phyloP scores from a whole-genome alignment of 179 eudicot species.

The Nepenthes alata region DNA sequence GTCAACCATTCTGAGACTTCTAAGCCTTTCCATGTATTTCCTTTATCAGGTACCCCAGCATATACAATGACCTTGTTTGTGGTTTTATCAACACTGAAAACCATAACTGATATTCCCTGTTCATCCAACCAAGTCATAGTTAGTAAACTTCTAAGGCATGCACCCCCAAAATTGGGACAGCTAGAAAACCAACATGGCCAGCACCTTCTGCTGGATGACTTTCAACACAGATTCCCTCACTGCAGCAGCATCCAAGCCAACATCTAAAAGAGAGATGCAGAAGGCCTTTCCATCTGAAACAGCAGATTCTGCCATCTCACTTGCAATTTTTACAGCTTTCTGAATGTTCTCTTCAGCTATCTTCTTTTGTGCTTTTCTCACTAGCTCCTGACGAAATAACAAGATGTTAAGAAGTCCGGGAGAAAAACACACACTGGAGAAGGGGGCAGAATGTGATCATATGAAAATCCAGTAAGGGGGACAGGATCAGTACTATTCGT shows the following conservation, averaged over 20 bases:
- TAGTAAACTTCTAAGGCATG: neutral
- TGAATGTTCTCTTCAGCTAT: slow-evolving; percentile 60
- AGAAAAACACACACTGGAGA: neutral
- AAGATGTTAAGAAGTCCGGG: neutral
- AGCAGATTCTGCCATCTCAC: slow-evolving; percentile 64
- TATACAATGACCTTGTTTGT: slow-evolving; percentile 75
- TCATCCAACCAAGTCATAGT: slow-evolving; percentile 5
- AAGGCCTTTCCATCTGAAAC: slow-evolving; percentile 60
- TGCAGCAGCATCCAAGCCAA: slow-evolving; percentile 71
- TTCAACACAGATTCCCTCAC: slow-evolving; percentile 70
- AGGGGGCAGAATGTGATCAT: neutral
- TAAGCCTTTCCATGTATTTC: slow-evolving; percentile 56
- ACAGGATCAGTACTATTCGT: neutral
- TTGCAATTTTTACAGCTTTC: slow-evolving; percentile 60
- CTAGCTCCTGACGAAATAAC: slow-evolving; percentile 38
- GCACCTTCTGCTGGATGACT: slow-evolving; percentile 76
- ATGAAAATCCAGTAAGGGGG: neutral
- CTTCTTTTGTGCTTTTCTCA: slow-evolving; percentile 62
- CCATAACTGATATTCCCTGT: slow-evolving; percentile 80
- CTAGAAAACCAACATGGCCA: slow-evolving; percentile 3
- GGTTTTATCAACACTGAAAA: slow-evolving; percentile 63
- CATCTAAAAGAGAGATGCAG: slow-evolving; percentile 60
- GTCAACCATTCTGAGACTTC: slow-evolving; percentile 73
- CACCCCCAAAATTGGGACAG: neutral
- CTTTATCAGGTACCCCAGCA: slow-evolving; percentile 81